phyloP scores from a whole-genome alignment of 2,329 filamentous ascomycete genomes.

The Epichloe coenophiala region DNA sequence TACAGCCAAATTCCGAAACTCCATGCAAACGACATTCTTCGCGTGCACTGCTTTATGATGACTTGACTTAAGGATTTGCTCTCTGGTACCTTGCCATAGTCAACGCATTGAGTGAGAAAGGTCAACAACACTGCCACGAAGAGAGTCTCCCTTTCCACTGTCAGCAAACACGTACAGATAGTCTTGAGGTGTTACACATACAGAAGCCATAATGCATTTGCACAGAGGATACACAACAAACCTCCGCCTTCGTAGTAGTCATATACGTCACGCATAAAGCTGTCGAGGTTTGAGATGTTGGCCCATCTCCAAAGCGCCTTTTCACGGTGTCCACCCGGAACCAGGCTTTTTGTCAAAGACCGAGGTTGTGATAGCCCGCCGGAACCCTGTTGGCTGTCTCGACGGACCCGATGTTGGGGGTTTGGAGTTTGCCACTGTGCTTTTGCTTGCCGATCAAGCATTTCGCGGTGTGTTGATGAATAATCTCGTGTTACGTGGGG shows the following conservation, averaged over 20 bases:
- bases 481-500: background rate
- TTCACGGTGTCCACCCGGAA: constrained; percentile 37
- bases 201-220: constrained; percentile 58
- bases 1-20: constrained; percentile 74
- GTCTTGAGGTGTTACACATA: constrained; percentile 27
- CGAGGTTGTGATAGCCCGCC: constrained; percentile 12
- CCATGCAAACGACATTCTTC: constrained; percentile 59
- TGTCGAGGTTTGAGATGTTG: constrained; percentile 79
- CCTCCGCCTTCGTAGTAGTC: constrained; percentile 74
- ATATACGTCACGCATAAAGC: constrained; percentile 75
- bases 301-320: constrained; percentile 87
- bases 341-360: constrained; percentile 14
- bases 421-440: constrained; percentile 43
- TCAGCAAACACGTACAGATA: constrained; percentile 1
- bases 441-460: constrained; percentile 17
- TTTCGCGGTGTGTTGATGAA: background rate
- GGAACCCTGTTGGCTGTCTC: constrained; percentile 17
- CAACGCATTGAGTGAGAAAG: constrained; percentile 73
- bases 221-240: constrained; percentile 70
- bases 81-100: constrained; percentile 62
- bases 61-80: constrained; percentile 43
- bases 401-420: constrained; percentile 36
- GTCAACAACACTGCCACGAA: constrained; percentile 76
- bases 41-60: constrained; percentile 60
- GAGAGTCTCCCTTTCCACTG: constrained; percentile 48